Base-by-base conservation (phyloP, 2,329 filamentous ascomycete genomes). In the Penicillium oxalicum region DNA sequence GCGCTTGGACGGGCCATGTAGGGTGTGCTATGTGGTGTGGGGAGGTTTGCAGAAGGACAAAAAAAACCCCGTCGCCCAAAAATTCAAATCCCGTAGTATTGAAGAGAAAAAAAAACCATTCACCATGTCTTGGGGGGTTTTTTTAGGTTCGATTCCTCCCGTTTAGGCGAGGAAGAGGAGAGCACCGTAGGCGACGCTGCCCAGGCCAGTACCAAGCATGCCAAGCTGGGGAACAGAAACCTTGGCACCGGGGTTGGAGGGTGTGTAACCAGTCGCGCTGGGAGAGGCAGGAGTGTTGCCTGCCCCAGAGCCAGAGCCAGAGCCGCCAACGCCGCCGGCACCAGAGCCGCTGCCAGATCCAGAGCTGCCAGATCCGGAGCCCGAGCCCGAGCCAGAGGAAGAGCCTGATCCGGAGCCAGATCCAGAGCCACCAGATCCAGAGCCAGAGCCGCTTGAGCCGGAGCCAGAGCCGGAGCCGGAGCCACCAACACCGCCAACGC, bases 211-310 rank as follows among this genome's bases (percentile, higher is more conserved):
- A 44, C 60, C 53, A 26, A 55, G 53, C 49, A 51, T 45, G 13
- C 44, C 47, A 13, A 47, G 42, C 42, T 57, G 41, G 40, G 63
- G 59, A 38, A 60, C 45, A 11, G 57, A 44, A 32, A 66, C 28
- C 53, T 58, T 66, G 25, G 57, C 50, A 24, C 62, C 64, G 9
- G 60, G 60, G 59, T 47, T 66, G 50, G 59, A 54, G 40, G 55
- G 51, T 13, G n/a, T 25, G 44, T 48, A 59, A 32, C 49, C 50
- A 29, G 47, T 52, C 28, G 58, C 44, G 55, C 51, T 54, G 45
- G 57, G 54, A 24, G 44, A 44, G 34, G 54, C 50, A 48, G 48
- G 48, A 32, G 47, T 51, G 43, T 48, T 48, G 32, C 51, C 27
- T 13, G 53, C 40, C 13, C 49, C 55, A 8, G 42, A 41, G 9